Evolutionary conservation across 306 rosid species (phyloP).

Genomic region (Sophora flavescens): DNA sequence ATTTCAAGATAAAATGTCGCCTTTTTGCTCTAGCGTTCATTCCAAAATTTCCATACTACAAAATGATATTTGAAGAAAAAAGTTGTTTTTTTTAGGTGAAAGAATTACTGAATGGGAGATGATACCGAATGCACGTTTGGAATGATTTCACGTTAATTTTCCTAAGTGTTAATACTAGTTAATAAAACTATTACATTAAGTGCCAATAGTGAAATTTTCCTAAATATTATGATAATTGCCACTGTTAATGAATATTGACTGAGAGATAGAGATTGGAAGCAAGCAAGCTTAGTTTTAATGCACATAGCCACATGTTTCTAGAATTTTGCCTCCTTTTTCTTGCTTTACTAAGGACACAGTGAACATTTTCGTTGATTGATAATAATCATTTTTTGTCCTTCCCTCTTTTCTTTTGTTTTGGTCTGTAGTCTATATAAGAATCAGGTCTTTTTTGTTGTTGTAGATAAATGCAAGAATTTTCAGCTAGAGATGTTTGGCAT

Average conservation of each 20-base stretch:
- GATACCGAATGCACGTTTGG: slow-evolving; percentile 4
- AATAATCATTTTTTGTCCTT: slow-evolving; percentile 15
- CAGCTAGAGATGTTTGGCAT: slow-evolving; percentile 1
- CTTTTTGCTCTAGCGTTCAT: slow-evolving; percentile 12
- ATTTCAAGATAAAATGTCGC: slow-evolving; percentile 9
- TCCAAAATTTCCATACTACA: too few species aligned
- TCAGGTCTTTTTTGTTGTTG: not conserved
- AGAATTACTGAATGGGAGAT: slow-evolving; percentile 8
- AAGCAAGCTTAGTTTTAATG: slow-evolving; percentile 25
- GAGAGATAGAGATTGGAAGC: slow-evolving; percentile 25
- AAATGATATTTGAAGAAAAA: not conserved
- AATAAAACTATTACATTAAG: slow-evolving; percentile 9
- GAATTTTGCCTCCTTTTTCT: not conserved
- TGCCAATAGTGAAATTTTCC: slow-evolving; percentile 3
- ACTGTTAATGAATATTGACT: slow-evolving; percentile 36
- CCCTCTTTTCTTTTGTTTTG: not conserved
- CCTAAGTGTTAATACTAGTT: not conserved
- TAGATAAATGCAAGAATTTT: slow-evolving; percentile 16
- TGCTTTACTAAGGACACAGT: not conserved
- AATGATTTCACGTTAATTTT: slow-evolving; percentile 7
- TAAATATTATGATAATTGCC: slow-evolving; percentile 4
- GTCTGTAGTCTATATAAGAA: not conserved
- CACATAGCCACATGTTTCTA: slow-evolving; percentile 18
- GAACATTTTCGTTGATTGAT: not conserved
- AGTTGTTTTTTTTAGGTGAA: not conserved